Evolutionary conservation across 176 grass and related monocot species (phyloP), one percentile per base, ranked within the genome.

Genomic region (Paspalum notatum): DNA sequence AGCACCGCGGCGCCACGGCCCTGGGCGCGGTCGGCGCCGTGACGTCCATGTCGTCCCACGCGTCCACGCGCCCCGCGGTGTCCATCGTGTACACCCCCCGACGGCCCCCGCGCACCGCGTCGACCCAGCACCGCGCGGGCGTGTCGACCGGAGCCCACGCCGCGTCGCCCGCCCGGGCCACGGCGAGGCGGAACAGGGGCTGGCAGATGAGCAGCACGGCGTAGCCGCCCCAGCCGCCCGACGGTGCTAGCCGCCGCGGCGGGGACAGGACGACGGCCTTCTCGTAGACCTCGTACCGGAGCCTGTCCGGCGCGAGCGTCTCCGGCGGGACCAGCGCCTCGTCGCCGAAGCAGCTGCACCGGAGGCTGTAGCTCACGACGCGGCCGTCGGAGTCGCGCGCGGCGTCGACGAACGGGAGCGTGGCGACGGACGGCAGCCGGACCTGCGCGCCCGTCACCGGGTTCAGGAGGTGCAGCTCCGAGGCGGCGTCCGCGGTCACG

Each of bases 151-250:
- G 43, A 0, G 80, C 27, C 87, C 91, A 93, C 4, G 14, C 42
- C 6, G 70, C 37, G 78, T 87, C 82, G 8, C 85, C 82, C 14
- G 81, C 67, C 4, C 74, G 18, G 6, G 91, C 82, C 8, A 90
- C n/a, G 62, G 74, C 84, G 53, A 93, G 60, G 1, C 73, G 67
- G 73, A 42, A 82, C 45, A 93, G 73, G 5, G 84, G 87, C n/a
- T 90, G 78, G 66, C 66, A 84, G 67, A 93, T 87, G 62, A 93
- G 85, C 68, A 87, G 59, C 24, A 93, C 87, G 47, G 81, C 75
- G 84, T 85, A 85, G 16, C 53, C 80, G 6, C 9, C 74, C 63
- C 63, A 85, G 4, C 8, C 38, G 0, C 18, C 9, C 64, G 66
- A 39, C 13, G 57, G 12, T 0, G 49, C 14, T 16, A 3, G 11